A percentile compares a stretch with the other conserved stretches of the same genome.
Conservation (phyloP, 805 yeast species). For the Candida sakaeoensis region DNA sequence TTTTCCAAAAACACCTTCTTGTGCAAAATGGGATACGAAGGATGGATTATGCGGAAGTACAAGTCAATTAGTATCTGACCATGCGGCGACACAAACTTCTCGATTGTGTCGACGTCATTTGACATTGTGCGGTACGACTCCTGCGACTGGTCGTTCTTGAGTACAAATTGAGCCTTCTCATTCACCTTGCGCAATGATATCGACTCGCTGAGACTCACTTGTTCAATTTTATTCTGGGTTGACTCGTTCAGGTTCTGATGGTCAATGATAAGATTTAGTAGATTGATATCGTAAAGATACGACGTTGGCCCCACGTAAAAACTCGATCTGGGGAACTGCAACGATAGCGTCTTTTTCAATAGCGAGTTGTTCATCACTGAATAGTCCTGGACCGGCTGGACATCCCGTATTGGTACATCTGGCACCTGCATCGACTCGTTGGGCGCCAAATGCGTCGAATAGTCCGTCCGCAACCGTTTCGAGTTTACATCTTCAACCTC, state of each 20-base stretch:
- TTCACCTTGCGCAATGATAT: conserved; percentile 77
- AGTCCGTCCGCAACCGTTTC: conserved; percentile 18
- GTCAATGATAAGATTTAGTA: conserved; percentile 58
- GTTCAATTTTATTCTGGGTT: conserved; percentile 54
- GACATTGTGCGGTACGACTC: conserved; percentile 66
- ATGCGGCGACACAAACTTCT: conserved; percentile 84
- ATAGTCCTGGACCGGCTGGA: conserved; percentile 64
- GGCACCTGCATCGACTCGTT: conserved; percentile 29
- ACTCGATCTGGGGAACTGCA: conserved; percentile 87
- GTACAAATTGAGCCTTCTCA: conserved; percentile 66
- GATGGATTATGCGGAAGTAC: conserved; percentile 83
- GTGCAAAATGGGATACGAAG: conserved; percentile 87
- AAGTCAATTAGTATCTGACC: conserved; percentile 78
- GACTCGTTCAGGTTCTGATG: conserved; percentile 23
- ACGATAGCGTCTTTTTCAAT: conserved; percentile 62
- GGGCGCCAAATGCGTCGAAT: conserved; percentile 8
- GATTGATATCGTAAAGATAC: conserved; percentile 62
- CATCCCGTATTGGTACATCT: conserved; percentile 46
- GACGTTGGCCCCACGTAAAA: conserved; percentile 89
- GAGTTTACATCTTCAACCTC: conserved; percentile 8
- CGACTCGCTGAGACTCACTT: conserved; percentile 65
- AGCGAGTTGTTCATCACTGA: conserved; percentile 59
- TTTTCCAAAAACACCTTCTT: conserved; percentile 89
- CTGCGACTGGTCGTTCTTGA: conserved; percentile 77
- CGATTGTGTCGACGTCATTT: conserved; percentile 78